Evolutionary conservation across 2,329 filamentous ascomycete genomes (phyloP).

Genomic region (Colletotrichum sp.): DNA sequence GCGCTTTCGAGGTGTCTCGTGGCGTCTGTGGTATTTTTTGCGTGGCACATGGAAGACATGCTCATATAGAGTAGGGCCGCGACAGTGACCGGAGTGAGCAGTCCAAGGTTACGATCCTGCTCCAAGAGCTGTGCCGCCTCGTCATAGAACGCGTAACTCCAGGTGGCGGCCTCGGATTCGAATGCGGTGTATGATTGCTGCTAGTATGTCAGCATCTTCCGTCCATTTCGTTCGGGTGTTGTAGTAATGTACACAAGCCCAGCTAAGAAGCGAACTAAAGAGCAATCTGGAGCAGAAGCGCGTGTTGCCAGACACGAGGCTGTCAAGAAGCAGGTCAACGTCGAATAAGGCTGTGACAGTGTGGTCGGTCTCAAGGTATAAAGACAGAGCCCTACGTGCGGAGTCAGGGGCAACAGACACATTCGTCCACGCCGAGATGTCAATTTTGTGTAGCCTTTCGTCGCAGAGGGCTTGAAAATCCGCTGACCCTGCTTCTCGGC

Average conservation of each 20-base stretch:
- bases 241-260: not conserved
- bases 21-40: not conserved
- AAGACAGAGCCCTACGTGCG: slow-evolving; percentile 21
- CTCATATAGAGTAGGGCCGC: not conserved
- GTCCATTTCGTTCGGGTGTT: not conserved
- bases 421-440: not conserved
- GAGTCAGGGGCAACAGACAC: not conserved
- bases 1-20: not conserved
- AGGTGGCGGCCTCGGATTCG: not conserved
- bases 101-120: not conserved
- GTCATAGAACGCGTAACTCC: not conserved
- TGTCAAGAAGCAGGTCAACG: slow-evolving; percentile 29
- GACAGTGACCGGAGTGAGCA: not conserved
- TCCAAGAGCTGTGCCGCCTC: not conserved
- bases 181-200: slow-evolving; percentile 3
- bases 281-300: slow-evolving; percentile 33
- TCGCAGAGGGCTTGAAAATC: not conserved
- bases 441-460: not conserved
- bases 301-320: slow-evolving; percentile 25
- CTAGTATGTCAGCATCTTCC: not conserved
- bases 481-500: not conserved
- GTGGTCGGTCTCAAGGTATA: slow-evolving; percentile 34
- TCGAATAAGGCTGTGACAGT: slow-evolving; percentile 33
- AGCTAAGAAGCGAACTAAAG: slow-evolving; percentile 20
- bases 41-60: slow-evolving; percentile 8